Percentiles rank a stretch among this genome's conserved stretches.
phyloP scores from a whole-genome alignment of 176 grass and related monocot species.

The Carex kokanica region DNA sequence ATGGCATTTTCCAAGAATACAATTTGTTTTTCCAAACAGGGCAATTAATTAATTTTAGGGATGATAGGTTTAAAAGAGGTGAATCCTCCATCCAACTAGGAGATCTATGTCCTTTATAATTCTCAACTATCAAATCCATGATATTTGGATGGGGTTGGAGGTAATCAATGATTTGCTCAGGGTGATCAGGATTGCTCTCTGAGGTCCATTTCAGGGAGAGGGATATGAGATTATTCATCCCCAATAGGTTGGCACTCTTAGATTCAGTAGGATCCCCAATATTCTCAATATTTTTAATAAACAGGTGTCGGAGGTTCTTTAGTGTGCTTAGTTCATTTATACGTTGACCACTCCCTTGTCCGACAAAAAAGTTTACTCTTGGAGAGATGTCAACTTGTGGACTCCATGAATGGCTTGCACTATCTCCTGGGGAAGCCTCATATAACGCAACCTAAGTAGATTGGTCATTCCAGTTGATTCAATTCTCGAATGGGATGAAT shows the following conservation, averaged over 20 bases:
- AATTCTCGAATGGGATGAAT: too few species aligned
- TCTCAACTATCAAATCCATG: too few species aligned
- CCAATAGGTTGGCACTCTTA: not conserved
- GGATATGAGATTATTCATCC: constrained; percentile 12
- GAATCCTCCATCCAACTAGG: not conserved
- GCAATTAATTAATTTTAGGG: constrained; percentile 26
- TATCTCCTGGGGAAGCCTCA: not conserved
- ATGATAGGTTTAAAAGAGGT: constrained; percentile 3
- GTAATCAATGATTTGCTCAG: too few species aligned
- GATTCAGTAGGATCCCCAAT: constrained; percentile 14
- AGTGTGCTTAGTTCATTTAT: constrained; percentile 36
- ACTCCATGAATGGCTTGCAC: not conserved
- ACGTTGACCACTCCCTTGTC: not conserved
- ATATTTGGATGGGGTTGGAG: too few species aligned
- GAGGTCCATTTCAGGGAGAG: not conserved
- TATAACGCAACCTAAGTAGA: not conserved
- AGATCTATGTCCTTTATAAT: too few species aligned
- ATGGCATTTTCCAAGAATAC: constrained; percentile 24
- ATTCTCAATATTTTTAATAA: constrained; percentile 25
- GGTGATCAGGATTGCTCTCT: too few species aligned
- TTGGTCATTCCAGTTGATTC: not conserved
- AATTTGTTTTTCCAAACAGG: not conserved
- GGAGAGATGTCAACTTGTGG: constrained; percentile 30
- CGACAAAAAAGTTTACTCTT: constrained; percentile 20
- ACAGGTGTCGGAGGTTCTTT: not conserved